Base-by-base conservation (phyloP, 2,329 filamentous ascomycete genomes). In the Monosporascus sp. region DNA sequence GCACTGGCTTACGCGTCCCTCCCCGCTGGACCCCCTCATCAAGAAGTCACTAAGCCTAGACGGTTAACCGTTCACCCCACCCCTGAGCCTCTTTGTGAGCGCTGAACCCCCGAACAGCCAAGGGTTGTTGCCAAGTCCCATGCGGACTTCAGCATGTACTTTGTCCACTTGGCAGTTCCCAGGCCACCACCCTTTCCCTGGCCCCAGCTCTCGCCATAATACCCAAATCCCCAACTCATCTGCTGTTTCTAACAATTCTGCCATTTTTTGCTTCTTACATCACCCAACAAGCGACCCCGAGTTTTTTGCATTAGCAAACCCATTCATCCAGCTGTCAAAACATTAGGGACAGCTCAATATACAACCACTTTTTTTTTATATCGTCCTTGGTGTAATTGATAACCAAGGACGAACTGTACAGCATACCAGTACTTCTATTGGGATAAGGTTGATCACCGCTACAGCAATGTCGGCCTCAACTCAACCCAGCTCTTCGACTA, bases 1-100 rank as follows among this genome's bases (percentile, higher is more conserved):
- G 55, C 61, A 62, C 57, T 59, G 60, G 64, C 64, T 70, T 65
- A 70, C 68, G 68, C 68, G 68, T 66, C 67, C 67, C 55, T 63
- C 62, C 62, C 64, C 62, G 66, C 59, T 60, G 56, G 58, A 60
- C 56, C 54, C 57, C 58, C 58, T 51, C 31, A 61, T 60, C 57
- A 61, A 60, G 49, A 7, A 25, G 54, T 57, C n/a, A 61, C 62
- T 52, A 52, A 54, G 51, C 49, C 50, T 52, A 49, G 52, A 50
- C 46, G 51, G 54, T 41, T 41, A 41, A 18, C 38, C 18, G 14
- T 24, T 11, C 39, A 42, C 39, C 47, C 36, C 27, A 48, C 36
- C 47, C 47, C 31, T 38, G 6, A 18, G 22, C 31, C 20, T 8
- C 47, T 9, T 1, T 14, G 9, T 5, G 31, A 14, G 11, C 31